A percentile compares a stretch with the other conserved stretches of the same genome.
Conservation (phyloP, 1,139 yeast genomes). For the Pichia terricola region DNA sequence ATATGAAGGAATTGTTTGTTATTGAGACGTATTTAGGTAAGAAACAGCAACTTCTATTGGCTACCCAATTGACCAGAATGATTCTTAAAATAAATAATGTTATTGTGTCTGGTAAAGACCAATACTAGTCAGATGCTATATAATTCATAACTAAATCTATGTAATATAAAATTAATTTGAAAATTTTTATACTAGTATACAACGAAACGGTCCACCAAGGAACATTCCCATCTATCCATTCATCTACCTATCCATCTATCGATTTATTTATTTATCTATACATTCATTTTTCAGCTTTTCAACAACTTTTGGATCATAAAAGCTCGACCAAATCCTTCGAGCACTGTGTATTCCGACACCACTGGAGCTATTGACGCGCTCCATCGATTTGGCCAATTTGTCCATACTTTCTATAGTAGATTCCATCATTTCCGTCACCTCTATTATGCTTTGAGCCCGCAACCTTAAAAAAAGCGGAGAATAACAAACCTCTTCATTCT, state of each 20-base stretch:
- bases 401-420: slow-evolving; percentile 6
- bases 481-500: too few species aligned
- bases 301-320: slow-evolving; percentile 21
- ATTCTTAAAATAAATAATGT: slow-evolving; percentile 93
- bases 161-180: background rate
- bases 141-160: background rate
- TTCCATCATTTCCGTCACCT: slow-evolving; percentile 9
- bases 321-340: slow-evolving; percentile 17
- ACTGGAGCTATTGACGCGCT: slow-evolving; percentile 5
- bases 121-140: slow-evolving; percentile 12
- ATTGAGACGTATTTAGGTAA: slow-evolving; percentile 96
- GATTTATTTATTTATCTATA: background rate
- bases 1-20: slow-evolving; percentile 90
- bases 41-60: slow-evolving; percentile 88
- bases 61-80: slow-evolving; percentile 97
- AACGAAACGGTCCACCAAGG: background rate
- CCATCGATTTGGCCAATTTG: slow-evolving; percentile 9
- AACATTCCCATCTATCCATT: background rate
- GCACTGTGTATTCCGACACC: slow-evolving; percentile 11
- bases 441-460: slow-evolving; percentile 8
- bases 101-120: slow-evolving; percentile 45
- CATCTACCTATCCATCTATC: background rate
- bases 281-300: slow-evolving; percentile 12
- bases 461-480: slow-evolving; percentile 10
- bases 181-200: background rate